Evolutionary conservation across 345 rosid species (phyloP).

Genomic region (Salix arbutifolia): DNA sequence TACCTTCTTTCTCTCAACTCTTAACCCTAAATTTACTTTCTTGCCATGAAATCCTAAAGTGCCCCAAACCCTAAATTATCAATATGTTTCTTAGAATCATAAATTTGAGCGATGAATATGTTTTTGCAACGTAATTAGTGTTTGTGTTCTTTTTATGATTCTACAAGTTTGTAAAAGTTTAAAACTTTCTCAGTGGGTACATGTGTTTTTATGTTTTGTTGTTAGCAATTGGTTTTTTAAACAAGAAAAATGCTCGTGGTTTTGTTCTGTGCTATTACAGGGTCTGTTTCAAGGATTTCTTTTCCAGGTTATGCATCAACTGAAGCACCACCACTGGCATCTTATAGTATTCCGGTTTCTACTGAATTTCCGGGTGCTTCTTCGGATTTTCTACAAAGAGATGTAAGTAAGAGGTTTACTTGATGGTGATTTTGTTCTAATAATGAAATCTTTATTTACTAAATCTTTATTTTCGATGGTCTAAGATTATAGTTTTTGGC

Average conservation of each 20-base stretch:
- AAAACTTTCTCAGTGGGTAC: too few species aligned
- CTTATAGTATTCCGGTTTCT: conserved; percentile 13
- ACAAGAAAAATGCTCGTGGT: neutral
- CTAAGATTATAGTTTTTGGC: neutral
- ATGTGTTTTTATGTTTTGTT: neutral
- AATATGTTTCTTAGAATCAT: too few species aligned
- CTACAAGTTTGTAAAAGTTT: too few species aligned
- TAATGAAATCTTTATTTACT: neutral
- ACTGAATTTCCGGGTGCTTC: conserved; percentile 17
- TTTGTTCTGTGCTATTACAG: conserved; percentile 11
- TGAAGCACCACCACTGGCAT: conserved; percentile 21
- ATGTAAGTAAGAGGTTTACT: conserved; percentile 36
- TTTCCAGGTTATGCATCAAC: conserved; percentile 38
- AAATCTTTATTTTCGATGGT: neutral
- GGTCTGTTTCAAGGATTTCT: conserved; percentile 18
- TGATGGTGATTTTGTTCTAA: neutral
- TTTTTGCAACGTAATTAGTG: too few species aligned
- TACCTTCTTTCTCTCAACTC: neutral
- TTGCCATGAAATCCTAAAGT: neutral
- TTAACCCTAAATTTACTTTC: too few species aligned
- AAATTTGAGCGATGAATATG: too few species aligned
- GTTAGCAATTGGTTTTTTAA: neutral
- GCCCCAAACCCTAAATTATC: too few species aligned
- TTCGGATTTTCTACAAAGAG: conserved; percentile 28
- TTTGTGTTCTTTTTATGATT: too few species aligned